phyloP scores from a whole-genome alignment of 192 early-diverging fungal genomes.

The Obelidium mucronatum region DNA sequence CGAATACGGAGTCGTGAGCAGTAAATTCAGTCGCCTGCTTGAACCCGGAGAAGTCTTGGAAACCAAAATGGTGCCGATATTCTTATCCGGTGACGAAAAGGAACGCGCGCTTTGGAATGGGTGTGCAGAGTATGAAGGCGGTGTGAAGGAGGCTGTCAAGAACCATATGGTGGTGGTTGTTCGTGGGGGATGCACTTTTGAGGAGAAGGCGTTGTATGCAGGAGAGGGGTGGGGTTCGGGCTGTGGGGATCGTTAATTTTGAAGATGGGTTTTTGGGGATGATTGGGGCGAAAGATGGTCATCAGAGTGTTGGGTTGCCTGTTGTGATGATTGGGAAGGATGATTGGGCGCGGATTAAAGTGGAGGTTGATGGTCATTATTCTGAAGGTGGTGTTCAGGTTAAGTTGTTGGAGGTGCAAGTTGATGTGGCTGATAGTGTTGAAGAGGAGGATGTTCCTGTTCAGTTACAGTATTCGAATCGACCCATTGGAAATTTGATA shows the following conservation, averaged over 20 bases:
- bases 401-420: conserved; percentile 7
- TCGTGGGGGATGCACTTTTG: conserved; percentile 49
- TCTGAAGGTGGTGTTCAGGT: background rate
- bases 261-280: conserved; percentile 41
- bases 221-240: conserved; percentile 49
- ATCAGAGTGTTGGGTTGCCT: conserved; percentile 7
- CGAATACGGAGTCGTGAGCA: background rate
- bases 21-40: background rate
- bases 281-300: conserved; percentile 31
- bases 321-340: conserved; percentile 26
- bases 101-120: background rate
- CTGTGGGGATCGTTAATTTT: conserved; percentile 41
- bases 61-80: background rate
- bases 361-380: conserved; percentile 11
- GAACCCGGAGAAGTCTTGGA: background rate
- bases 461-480: conserved; percentile 21
- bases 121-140: background rate
- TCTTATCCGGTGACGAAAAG: too few relatives aligned
- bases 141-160: conserved; percentile 15
- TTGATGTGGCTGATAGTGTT: background rate
- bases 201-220: conserved; percentile 46
- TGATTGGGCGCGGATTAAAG: background rate
- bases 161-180: conserved; percentile 36
- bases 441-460: conserved; percentile 6
- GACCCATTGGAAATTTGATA: conserved; percentile 20